Evolutionary conservation across 2,329 filamentous ascomycete species (phyloP).

Genomic region (Cyanodermella asteris): DNA sequence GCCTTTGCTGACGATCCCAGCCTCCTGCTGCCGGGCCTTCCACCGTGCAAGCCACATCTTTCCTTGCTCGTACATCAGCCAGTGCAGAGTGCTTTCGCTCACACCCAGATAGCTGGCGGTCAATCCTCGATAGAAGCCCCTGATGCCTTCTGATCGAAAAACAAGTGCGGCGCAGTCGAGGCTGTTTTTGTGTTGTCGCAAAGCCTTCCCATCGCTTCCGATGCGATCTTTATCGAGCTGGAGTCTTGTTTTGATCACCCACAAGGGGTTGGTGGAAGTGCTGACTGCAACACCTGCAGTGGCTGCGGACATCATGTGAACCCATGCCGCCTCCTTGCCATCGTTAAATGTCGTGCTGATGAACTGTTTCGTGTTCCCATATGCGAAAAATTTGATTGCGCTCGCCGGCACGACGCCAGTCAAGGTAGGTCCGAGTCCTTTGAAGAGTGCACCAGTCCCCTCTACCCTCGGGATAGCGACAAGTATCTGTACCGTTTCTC

Average conservation of each 20-base stretch:
- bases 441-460: conserved; percentile 74
- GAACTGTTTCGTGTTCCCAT: conserved; percentile 74
- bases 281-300: conserved; percentile 66
- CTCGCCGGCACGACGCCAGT: conserved; percentile 75
- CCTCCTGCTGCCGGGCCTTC: conserved; percentile 43
- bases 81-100: conserved; percentile 74
- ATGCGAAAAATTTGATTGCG: conserved; percentile 83
- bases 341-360: conserved; percentile 54
- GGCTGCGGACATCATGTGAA: conserved; percentile 58
- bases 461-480: conserved; percentile 59
- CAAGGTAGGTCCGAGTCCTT: conserved; percentile 76
- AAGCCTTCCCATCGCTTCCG: conserved; percentile 29
- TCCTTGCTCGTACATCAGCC: conserved; percentile 85
- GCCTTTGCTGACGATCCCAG: conserved; percentile 32
- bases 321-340: conserved; percentile 46
- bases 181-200: conserved; percentile 64
- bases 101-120: conserved; percentile 83
- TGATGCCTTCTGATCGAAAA: conserved; percentile 55
- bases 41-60: conserved; percentile 48
- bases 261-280: conserved; percentile 87
- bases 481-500: conserved; percentile 72
- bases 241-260: conserved; percentile 82
- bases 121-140: conserved; percentile 72
- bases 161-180: conserved; percentile 73
- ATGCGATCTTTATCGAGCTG: conserved; percentile 77